Evolutionary conservation across 108 stramenopile species (phyloP).

Genomic region (Nitzschia inconspicua): DNA sequence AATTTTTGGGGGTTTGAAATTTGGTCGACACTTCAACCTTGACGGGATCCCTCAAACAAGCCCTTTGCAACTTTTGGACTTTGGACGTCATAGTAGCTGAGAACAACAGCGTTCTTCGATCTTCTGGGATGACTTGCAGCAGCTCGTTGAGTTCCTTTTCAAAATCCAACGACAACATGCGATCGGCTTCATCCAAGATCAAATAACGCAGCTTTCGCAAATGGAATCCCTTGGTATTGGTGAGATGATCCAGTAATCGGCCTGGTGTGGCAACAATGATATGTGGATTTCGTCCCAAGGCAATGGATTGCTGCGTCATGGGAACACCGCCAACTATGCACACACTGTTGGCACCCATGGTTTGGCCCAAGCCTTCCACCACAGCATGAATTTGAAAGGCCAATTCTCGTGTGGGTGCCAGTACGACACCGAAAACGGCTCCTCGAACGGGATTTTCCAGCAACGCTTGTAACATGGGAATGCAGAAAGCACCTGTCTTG

Average conservation of each 20-base stretch:
- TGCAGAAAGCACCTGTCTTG: conserved; percentile 94
- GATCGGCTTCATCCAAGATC: conserved; percentile 98
- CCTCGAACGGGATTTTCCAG: conserved; percentile 73
- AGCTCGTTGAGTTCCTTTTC: conserved; percentile 92
- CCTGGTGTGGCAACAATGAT: conserved; percentile 98
- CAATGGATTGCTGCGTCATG: conserved; percentile 89
- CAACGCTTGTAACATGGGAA: conserved; percentile 89
- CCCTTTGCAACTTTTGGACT: conserved; percentile 96
- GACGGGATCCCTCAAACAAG: conserved; percentile 90
- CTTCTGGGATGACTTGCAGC: conserved; percentile 85
- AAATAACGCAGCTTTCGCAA: conserved; percentile 88
- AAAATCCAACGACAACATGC: conserved; percentile 94
- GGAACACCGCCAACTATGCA: conserved; percentile 99
- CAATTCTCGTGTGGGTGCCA: conserved; percentile 98
- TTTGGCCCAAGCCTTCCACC: conserved; percentile 84
- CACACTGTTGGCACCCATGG: conserved; percentile 88
- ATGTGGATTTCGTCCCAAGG: conserved; percentile 96
- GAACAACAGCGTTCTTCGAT: conserved; percentile 93
- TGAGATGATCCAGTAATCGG: conserved; percentile 94
- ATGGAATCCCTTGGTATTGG: conserved; percentile 98
- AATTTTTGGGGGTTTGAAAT: conserved; percentile 93
- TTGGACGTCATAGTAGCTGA: conserved; percentile 98
- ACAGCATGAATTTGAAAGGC: conserved; percentile 99
- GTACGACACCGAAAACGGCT: conserved; percentile 85
- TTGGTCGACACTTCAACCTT: conserved; percentile 92